Percentiles rank a stretch among this genome's conserved stretches.
These are phyloP conservation scores for Lizonia empirigonia DNA, from an alignment of 2,329 filamentous ascomycete species.

Conservation along the genomic window DNA sequence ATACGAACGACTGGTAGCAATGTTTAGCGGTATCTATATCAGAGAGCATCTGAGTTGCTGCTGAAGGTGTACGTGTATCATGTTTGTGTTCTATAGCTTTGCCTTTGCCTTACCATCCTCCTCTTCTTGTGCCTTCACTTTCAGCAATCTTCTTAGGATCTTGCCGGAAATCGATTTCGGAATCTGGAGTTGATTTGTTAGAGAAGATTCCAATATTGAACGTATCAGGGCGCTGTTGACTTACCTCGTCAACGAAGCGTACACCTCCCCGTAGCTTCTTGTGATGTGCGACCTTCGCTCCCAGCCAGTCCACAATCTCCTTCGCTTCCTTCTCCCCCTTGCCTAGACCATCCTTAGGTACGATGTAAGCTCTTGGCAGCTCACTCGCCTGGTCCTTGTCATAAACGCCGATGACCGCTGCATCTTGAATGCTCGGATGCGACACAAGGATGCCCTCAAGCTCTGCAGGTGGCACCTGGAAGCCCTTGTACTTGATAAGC, in stretches of 20 bases:
- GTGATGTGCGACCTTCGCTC: slow-evolving; percentile 52
- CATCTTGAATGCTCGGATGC: slow-evolving; percentile 52
- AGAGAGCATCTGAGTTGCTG: too few relatives aligned
- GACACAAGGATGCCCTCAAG: slow-evolving; percentile 53
- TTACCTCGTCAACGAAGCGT: slow-evolving; percentile 49
- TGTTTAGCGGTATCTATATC: not conserved
- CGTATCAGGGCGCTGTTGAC: too few relatives aligned
- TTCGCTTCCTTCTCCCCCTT: slow-evolving; percentile 39
- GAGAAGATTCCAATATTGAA: too few relatives aligned
- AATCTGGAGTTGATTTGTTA: slow-evolving; percentile 39
- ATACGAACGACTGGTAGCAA: not conserved
- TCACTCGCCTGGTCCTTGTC: slow-evolving; percentile 55
- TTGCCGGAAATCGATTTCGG: slow-evolving; percentile 56
- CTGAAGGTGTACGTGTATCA: not conserved
- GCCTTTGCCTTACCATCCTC: slow-evolving; percentile 47
- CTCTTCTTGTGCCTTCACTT: slow-evolving; percentile 51
- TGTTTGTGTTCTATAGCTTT: slow-evolving; percentile 46
- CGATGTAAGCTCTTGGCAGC: slow-evolving; percentile 48
- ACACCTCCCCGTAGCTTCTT: slow-evolving; percentile 56
- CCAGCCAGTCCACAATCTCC: slow-evolving; percentile 53
- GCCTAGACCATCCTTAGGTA: slow-evolving; percentile 39
- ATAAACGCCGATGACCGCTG: slow-evolving; percentile 54
- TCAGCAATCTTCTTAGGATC: slow-evolving; percentile 54
- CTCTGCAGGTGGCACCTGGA: slow-evolving; percentile 57
- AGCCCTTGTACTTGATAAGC: slow-evolving; percentile 53